Base-by-base conservation (phyloP, 345 rosid species). In the Syzygium oleosum region DNA sequence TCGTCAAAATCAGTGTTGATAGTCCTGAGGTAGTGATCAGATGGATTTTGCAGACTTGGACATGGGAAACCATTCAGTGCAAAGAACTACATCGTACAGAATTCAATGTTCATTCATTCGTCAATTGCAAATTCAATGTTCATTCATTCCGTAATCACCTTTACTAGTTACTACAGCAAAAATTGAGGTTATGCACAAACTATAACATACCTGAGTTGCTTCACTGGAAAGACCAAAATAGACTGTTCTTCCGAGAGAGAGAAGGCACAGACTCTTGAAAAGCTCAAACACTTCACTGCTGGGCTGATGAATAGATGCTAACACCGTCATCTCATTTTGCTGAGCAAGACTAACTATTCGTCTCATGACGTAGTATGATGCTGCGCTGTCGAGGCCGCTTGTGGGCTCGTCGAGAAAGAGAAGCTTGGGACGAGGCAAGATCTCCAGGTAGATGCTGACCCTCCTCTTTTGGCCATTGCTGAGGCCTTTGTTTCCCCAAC, bases 401-500 rank as follows among this genome's bases (percentile, higher is more conserved):
- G 94, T 94, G 25, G 95, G 95, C 88, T 92, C 96, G 23, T 94
- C 96, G 17, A 94, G 90, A 84, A 94, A 93, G 13, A 93, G 85
- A 29, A 93, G 93, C 88, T 85, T 91, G 2, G 95, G 96, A 8
- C 87, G 89, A 11, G 94, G 90, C 22, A 92, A 79, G 87, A 94
- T 90, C 87, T 94, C 96, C 13, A 89, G 88, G 88, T 93, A 92
- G 59, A 94, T 94, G 86, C 94, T 94, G 49, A 94, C 93, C 89
- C 96, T 92, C 87, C 95, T 91, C 89, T 93, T 94, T 84, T 94
- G 95, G 27, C 96, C 96, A 31, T 93, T 92, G 56, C 95, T 94
- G 3, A 93, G 88, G 31, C 94, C 95, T 88, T 93, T 93, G 15
- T 22, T 49, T 8, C 90, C 89, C 92, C 93, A 94, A 9, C 94